Evolutionary conservation across 2,329 filamentous ascomycete genomes (phyloP).

Genomic region (Colletotrichum godetiae): DNA sequence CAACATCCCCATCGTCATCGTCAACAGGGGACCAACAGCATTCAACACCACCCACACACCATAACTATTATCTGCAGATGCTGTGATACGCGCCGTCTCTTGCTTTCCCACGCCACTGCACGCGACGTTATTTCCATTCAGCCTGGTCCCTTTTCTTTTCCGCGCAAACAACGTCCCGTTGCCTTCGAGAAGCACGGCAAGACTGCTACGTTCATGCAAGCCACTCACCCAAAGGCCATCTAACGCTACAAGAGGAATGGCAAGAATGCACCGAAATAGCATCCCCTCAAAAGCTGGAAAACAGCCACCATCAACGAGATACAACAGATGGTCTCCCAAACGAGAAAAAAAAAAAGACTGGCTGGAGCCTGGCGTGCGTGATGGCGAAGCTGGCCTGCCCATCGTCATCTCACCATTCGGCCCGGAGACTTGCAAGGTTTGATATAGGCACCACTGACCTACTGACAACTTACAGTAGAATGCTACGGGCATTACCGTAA

Average conservation of each 20-base stretch:
- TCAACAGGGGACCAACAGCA: conserved; percentile 13
- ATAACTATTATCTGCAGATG: background rate
- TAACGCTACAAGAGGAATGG: background rate
- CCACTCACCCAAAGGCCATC: background rate
- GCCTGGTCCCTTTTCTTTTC: background rate
- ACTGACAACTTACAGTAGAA: background rate
- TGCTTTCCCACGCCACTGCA: background rate
- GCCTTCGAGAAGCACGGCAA: conserved; percentile 24
- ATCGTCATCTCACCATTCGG: conserved; percentile 29
- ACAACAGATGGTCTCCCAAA: background rate
- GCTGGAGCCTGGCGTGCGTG: background rate
- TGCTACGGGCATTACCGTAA: background rate
- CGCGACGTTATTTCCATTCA: background rate
- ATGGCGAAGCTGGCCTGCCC: conserved; percentile 2
- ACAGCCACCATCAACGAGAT: background rate
- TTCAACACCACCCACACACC: background rate
- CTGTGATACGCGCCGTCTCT: conserved; percentile 13
- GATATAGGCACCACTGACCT: too few relatives aligned
- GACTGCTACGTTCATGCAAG: conserved; percentile 1
- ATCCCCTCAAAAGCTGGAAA: background rate
- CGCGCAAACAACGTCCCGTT: background rate
- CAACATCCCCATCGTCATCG: conserved; percentile 6
- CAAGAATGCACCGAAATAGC: conserved; percentile 19
- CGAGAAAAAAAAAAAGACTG: background rate
- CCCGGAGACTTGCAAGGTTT: background rate